Base-by-base conservation (phyloP, 495 filamentous ascomycete species). In the Parathielavia appendiculata region DNA sequence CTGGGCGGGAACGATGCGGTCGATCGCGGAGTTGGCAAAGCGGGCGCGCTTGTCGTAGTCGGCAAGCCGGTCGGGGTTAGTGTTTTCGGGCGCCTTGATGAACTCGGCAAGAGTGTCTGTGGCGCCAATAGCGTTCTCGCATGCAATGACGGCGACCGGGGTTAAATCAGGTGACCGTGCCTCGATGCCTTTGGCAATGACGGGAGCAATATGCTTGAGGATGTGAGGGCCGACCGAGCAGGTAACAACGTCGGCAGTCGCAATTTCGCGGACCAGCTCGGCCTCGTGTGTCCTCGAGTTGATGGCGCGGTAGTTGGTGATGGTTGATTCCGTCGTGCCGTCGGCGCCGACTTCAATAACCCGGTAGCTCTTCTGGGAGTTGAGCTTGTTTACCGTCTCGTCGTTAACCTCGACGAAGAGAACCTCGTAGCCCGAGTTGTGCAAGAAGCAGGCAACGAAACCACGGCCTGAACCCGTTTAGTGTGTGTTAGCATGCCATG, bases 1-100 rank as follows among this genome's bases (percentile, higher is more conserved):
- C 76, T 96, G 91, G 43, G 85, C 85, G 9, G 95, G 93, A 11
- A 97, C 93, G 67, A 98, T 98, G 32, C 93, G 90, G 76, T 98
- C 93, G 68, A 97, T 96, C 60, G 93, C 92, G 50, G 90, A 95
- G 79, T 97, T 97, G 73, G 92, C 92, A 69, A 92, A 97, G 58
- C 85, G 83, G 10, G 87, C 87, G 47, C 86, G 83, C 62, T 83
- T 74, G 64, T 79, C 75, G 64, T 87, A 79, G 51, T 82, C 76
- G 4, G 78, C 74, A 5, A 89, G 69, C 46, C 83, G 81, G 57
- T 82, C 75, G 39, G 76, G 60, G 48, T 79, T 72, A 16, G 86
- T 89, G 71, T 88, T 82, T 56, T 83, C 75, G 46, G 77, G 73
- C 39, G 88, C 75, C 75, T 90, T 87, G 80, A 96, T 92, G 78